Evolutionary conservation across 139 green algal genomes (phyloP).

Genomic region (Spirogloea muscicola): DNA sequence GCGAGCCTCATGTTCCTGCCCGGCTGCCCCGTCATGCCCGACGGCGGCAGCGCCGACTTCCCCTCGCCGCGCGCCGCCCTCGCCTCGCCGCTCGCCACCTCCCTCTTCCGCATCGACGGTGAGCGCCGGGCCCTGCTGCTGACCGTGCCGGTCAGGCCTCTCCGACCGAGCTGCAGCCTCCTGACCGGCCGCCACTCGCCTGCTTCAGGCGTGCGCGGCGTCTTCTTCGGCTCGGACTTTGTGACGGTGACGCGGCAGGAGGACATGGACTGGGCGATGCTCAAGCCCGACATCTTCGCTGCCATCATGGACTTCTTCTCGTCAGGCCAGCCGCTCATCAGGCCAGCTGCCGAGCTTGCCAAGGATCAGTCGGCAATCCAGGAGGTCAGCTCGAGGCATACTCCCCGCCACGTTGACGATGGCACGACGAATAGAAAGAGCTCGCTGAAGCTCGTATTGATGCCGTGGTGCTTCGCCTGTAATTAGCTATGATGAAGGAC

Average conservation of each 20-base stretch:
- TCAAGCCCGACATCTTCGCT: constrained; percentile 94
- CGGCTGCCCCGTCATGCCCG: constrained; percentile 71
- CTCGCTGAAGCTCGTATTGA: no score
- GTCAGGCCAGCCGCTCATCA: constrained; percentile 69
- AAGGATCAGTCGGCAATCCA: no score
- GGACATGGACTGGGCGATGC: constrained; percentile 61
- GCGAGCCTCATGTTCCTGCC: constrained; percentile 95
- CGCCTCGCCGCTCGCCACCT: constrained; percentile 80
- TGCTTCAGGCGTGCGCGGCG: constrained; percentile 50
- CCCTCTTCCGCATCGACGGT: constrained; percentile 50
- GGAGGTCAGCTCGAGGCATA: no score
- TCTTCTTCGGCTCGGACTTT: constrained; percentile 97
- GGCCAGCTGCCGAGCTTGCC: no score
- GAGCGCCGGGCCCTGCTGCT: no score
- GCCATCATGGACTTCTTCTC: constrained; percentile 94
- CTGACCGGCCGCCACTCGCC: no score
- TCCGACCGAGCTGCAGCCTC: no score
- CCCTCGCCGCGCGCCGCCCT: constrained; percentile 70
- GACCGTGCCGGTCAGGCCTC: no score
- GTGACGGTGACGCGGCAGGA: constrained; percentile 93
- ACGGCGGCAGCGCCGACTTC: constrained; percentile 65
- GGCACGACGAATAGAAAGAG: no score
- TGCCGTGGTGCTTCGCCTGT: no score
- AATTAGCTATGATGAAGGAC: no score
- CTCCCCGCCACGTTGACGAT: no score